These are phyloP conservation scores for Chlorophyllum brunneum DNA, from an alignment of 768 basidiomycete species.

Conservation along the genomic window DNA sequence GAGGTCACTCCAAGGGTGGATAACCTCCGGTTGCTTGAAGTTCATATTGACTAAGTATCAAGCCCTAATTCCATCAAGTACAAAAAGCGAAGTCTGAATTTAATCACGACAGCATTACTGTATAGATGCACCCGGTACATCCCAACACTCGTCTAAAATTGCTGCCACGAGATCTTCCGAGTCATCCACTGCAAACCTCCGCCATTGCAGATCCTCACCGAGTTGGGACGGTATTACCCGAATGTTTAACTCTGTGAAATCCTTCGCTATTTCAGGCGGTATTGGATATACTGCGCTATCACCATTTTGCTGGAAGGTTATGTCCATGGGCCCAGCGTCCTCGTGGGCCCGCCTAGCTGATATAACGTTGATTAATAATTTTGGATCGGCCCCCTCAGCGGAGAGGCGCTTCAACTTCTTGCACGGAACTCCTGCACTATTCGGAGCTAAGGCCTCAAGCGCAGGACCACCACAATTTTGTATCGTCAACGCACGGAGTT, in stretches of 20 bases:
- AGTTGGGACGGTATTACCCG: neutral
- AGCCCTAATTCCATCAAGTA: neutral
- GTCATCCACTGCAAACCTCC: conserved; percentile 1
- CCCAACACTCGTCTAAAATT: conserved; percentile 3
- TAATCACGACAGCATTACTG: neutral
- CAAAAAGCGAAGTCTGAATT: neutral
- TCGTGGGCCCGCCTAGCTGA: neutral
- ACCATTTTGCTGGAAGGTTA: neutral
- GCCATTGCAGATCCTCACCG: neutral
- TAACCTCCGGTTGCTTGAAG: too few species aligned
- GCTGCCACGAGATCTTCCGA: conserved; percentile 9
- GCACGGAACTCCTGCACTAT: neutral
- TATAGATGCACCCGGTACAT: neutral
- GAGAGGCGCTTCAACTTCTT: neutral
- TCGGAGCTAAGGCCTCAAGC: neutral
- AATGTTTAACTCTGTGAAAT: neutral
- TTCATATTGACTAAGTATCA: too few species aligned
- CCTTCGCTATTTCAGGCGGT: neutral
- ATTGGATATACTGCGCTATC: neutral
- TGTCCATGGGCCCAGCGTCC: neutral
- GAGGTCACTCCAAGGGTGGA: too few species aligned
- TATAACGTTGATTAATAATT: neutral
- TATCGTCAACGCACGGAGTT: neutral
- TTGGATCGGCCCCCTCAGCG: neutral
- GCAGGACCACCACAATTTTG: neutral